Base-by-base conservation (phyloP, 2,329 filamentous ascomycete species). In the Lasiodiplodia sp. region DNA sequence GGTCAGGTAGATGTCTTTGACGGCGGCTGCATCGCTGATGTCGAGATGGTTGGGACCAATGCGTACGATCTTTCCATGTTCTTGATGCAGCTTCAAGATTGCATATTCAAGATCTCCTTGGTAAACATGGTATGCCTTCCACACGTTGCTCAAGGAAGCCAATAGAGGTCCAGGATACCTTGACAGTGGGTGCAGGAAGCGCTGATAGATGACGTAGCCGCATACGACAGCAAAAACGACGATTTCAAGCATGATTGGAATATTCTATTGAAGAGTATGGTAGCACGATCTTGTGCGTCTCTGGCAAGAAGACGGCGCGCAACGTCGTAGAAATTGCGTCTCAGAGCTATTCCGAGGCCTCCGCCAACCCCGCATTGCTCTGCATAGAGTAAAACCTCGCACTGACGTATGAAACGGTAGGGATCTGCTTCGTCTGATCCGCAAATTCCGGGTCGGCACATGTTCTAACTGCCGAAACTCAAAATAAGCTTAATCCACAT, bases 141-240 rank as follows among this genome's bases (percentile, higher is more conserved):
- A 66, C 65, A 77, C 75, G 70, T 78, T 78, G 28, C 77, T 79
- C 49, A 79, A 73, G 55, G 74, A 73, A 16, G 78, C 78, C 21
- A 79, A 77, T 21, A 78, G 73, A 1, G 82, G 82, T n/a, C 82
- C 82, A 0, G 82, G 81, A 69, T 82, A 83, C 21, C 73, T 75
- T 6, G 81, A 76, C 3, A 83, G 78, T 10, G 81, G 82, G 68
- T 83, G 81, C 8, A 84, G 72, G 44, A 77, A 80, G 10, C 83
- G 68, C 51, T 79, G 76, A 70, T 83, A 82, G 70, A 79, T 10
- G 51, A 78, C 23, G 40, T 60, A 67, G 37, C 40, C 40, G 23
- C 23, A 23, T 31, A 40, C 0, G 14, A 34, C 8, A 18, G 6
- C 38, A 23, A 58, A 3, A 37, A 67, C 14, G n/a, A 58, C 16